These are phyloP conservation scores for Leptographium galeiforme DNA, from an alignment of 2,329 filamentous ascomycete species.

Conservation along the genomic window DNA sequence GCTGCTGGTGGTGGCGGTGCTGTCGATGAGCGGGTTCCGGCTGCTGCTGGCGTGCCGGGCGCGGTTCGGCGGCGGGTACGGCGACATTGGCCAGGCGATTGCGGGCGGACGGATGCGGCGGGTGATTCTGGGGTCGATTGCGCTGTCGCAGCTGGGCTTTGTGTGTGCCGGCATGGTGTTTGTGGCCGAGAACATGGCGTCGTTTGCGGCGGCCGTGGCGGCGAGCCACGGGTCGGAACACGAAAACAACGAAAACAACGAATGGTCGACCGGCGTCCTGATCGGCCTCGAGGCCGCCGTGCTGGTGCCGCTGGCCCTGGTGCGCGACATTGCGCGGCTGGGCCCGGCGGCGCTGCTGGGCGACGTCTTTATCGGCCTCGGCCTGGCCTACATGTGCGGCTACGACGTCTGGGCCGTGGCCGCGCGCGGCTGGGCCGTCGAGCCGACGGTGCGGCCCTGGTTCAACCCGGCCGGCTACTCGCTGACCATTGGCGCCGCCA, in stretches of 20 bases:
- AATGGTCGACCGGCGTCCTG: constrained; percentile 39
- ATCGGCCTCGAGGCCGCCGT: constrained; percentile 53
- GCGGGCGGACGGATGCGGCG: constrained; percentile 48
- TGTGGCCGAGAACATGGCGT: constrained; percentile 58
- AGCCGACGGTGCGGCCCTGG: constrained; percentile 42
- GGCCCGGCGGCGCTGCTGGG: constrained; percentile 56
- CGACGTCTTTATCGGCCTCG: constrained; percentile 59
- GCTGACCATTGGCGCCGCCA: constrained; percentile 57
- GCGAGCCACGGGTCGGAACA: background rate
- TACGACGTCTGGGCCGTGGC: constrained; percentile 50
- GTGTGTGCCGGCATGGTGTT: constrained; percentile 69
- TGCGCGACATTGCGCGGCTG: constrained; percentile 63
- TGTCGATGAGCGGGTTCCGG: constrained; percentile 60
- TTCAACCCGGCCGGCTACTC: constrained; percentile 60
- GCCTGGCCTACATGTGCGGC: constrained; percentile 60
- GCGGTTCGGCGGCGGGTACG: constrained; percentile 55
- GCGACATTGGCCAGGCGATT: constrained; percentile 56
- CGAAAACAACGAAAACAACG: too few species aligned
- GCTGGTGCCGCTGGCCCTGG: constrained; percentile 53
- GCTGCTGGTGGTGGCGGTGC: constrained; percentile 47
- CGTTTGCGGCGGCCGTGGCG: constrained; percentile 52
- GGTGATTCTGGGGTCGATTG: constrained; percentile 56
- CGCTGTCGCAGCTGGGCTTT: constrained; percentile 63
- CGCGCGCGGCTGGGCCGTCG: constrained; percentile 33
- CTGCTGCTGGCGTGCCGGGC: constrained; percentile 55